Percentiles rank a stretch among this genome's conserved stretches.
Evolutionary conservation across 768 basidiomycete species (phyloP).

Genomic region (Pleurotus ostreatus): DNA sequence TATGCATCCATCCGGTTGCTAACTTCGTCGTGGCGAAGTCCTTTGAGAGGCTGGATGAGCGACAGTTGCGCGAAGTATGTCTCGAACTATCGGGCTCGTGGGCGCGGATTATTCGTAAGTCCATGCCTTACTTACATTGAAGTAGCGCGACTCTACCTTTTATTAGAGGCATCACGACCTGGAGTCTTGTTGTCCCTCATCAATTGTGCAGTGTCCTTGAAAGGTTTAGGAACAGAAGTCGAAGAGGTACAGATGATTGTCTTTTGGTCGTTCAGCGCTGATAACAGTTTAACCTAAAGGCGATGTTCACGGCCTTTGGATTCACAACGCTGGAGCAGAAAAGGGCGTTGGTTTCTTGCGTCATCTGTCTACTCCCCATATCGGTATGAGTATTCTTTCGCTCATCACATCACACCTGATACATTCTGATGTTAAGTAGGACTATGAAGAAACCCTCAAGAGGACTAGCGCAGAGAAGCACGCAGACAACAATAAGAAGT

Average conservation of each 20-base stretch:
- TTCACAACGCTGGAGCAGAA: conserved; percentile 45
- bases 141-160: not conserved
- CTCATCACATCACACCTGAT: conserved; percentile 2
- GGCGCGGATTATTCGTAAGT: conserved; percentile 68
- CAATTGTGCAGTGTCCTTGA: conserved; percentile 56
- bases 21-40: conserved; percentile 91
- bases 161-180: conserved; percentile 62
- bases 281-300: conserved; percentile 34
- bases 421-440: conserved; percentile 23
- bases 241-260: conserved; percentile 45
- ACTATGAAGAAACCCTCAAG: conserved; percentile 18
- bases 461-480: conserved; percentile 9
- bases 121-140: not conserved
- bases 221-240: conserved; percentile 42
- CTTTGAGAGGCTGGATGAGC: conserved; percentile 53
- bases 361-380: conserved; percentile 49
- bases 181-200: conserved; percentile 77
- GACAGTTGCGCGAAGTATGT: conserved; percentile 51
- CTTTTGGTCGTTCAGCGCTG: not conserved
- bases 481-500: conserved; percentile 12
- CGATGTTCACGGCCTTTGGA: conserved; percentile 56
- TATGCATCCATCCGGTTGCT: conserved; percentile 85
- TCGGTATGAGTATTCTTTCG: conserved; percentile 33
- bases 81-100: conserved; percentile 57
- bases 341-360: conserved; percentile 59